These are phyloP conservation scores for Neoboletus subvelutipes DNA, from an alignment of 768 basidiomycete genomes.

Conservation along the genomic window DNA sequence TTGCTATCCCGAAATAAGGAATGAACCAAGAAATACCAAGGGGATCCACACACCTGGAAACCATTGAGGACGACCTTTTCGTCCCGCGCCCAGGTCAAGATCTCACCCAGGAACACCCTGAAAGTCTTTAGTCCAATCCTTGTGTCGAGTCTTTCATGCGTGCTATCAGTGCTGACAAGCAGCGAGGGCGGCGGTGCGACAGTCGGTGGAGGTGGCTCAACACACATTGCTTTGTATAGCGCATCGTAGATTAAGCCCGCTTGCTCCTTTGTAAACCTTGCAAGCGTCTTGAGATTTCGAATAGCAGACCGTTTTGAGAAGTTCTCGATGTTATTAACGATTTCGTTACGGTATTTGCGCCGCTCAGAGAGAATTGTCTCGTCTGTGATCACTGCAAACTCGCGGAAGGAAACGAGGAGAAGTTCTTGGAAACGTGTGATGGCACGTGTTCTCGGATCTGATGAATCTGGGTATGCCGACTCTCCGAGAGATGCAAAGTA, in stretches of 20 bases:
- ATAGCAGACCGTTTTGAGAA: constrained; percentile 92
- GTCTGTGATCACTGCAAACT: constrained; percentile 95
- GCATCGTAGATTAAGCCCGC: constrained; percentile 90
- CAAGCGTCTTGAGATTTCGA: constrained; percentile 78
- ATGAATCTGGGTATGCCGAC: constrained; percentile 87
- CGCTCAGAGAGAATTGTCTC: constrained; percentile 90
- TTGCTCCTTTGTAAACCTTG: constrained; percentile 84
- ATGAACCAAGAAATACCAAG: constrained; percentile 2
- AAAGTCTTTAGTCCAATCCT: constrained; percentile 85
- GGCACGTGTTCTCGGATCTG: constrained; percentile 85
- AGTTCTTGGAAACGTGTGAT: constrained; percentile 98
- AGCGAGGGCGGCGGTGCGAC: constrained; percentile 50
- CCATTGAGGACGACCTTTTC: constrained; percentile 92
- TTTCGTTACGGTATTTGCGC: constrained; percentile 80
- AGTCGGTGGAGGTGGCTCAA: constrained; percentile 64
- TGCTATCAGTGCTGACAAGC: constrained; percentile 54
- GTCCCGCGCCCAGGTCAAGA: constrained; percentile 93
- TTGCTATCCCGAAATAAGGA: constrained; percentile 48
- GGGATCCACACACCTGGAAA: constrained; percentile 59
- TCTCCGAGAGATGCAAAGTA: constrained; percentile 94
- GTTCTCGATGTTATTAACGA: constrained; percentile 88
- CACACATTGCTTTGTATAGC: constrained; percentile 79
- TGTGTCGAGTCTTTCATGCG: constrained; percentile 83
- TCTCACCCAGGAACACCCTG: constrained; percentile 84
- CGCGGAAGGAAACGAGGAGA: constrained; percentile 94